A percentile compares a stretch with the other conserved stretches of the same genome.
These are phyloP conservation scores for Arthromyces matolae DNA, from an alignment of 768 basidiomycete genomes.

Conservation along the genomic window DNA sequence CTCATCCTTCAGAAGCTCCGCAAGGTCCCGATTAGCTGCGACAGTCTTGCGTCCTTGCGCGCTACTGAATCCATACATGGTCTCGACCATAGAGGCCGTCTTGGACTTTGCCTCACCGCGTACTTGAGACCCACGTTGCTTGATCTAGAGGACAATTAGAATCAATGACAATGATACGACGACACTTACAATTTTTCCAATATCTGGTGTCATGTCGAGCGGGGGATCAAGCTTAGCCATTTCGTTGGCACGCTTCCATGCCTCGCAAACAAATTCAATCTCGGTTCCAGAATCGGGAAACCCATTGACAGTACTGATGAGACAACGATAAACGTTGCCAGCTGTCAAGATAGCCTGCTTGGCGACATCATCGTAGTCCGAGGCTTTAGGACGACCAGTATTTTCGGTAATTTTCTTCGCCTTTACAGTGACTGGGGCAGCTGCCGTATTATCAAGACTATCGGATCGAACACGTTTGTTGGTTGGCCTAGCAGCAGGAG, in stretches of 20 bases:
- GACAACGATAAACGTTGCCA: conserved; percentile 12
- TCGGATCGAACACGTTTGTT: background rate
- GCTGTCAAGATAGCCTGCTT: conserved; percentile 21
- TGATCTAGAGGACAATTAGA: conserved; percentile 6
- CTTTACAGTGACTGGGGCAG: background rate
- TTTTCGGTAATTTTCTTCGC: background rate
- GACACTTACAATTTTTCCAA: conserved; percentile 18
- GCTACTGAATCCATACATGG: conserved; percentile 19
- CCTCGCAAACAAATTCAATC: conserved; percentile 4
- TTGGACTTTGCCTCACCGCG: conserved; percentile 21
- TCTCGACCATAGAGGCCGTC: conserved; percentile 12
- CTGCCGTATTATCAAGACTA: background rate
- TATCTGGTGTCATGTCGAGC: conserved; percentile 5
- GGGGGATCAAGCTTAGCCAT: conserved; percentile 5
- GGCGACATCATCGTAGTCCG: conserved; percentile 11
- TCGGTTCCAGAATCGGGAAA: conserved; percentile 20
- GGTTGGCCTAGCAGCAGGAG: background rate
- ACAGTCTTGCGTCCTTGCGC: conserved; percentile 16
- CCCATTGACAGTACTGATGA: conserved; percentile 15
- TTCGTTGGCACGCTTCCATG: conserved; percentile 14
- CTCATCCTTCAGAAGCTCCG: conserved; percentile 18
- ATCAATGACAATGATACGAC: background rate
- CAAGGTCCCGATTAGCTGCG: conserved; percentile 15
- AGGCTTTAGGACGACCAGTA: conserved; percentile 17
- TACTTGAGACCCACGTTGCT: conserved; percentile 17